These are phyloP conservation scores for Chlamydomonas sp. DNA, from an alignment of 139 green algal species.

Conservation along the genomic window DNA sequence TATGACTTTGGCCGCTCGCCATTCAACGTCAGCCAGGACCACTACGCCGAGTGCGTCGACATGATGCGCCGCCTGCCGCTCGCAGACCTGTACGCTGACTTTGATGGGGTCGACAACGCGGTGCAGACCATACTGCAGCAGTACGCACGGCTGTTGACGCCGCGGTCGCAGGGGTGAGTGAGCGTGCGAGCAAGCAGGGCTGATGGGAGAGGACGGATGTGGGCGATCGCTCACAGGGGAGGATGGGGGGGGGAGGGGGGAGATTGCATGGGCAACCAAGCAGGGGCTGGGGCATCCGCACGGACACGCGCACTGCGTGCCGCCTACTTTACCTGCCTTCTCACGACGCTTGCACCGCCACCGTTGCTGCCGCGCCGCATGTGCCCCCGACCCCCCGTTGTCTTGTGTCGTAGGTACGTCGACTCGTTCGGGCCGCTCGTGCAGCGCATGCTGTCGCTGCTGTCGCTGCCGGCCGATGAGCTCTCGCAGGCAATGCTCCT, in stretches of 20 bases:
- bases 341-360: not conserved
- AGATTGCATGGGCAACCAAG: not conserved
- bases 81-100: not conserved
- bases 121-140: constrained; percentile 3
- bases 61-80: constrained; percentile 2
- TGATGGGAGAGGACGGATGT: too few relatives aligned
- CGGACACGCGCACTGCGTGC: not conserved
- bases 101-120: constrained; percentile 3
- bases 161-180: not conserved
- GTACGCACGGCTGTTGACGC: not conserved
- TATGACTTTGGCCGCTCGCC: constrained; percentile 84
- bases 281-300: not conserved
- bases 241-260: not conserved
- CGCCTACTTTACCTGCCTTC: not conserved
- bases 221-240: too few relatives aligned
- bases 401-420: not conserved
- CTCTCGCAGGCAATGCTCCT: not conserved
- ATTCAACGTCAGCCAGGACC: constrained; percentile 62
- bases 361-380: not conserved
- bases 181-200: too few relatives aligned
- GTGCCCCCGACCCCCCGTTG: not conserved
- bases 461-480: not conserved
- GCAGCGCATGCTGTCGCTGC: not conserved
- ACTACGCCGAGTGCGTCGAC: constrained; percentile 38
- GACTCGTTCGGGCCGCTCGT: not conserved